Base-by-base conservation (phyloP, 1,139 yeast species). In the Yamadazyma triangularis region DNA sequence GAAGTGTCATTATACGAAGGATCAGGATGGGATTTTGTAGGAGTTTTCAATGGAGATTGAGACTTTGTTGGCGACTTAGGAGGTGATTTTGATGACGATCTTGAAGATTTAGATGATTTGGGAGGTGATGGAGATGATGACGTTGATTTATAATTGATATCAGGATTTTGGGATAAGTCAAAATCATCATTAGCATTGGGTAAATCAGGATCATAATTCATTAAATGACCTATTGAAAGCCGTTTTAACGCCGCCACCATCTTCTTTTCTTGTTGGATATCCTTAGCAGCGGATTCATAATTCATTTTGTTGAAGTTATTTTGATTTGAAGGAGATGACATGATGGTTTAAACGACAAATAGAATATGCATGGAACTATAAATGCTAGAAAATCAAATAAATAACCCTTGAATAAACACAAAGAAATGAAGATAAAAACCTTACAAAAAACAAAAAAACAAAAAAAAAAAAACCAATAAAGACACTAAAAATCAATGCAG, bases 191-290 rank as follows among this genome's bases (percentile, higher is more conserved):
- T 26, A n/a, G n/a, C n/a, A 25, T 50, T 52, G 7, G 79, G 79
- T 25, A 74, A 53, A 45, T 75, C 81, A 3, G 80, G 80, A 42
- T 75, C 80, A 39, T 65, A 71, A 40, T 60, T 65, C 62, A 75
- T 60, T 50, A 67, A 51, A 46, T 72, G 65, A 10, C 80, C 80
- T 11, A 75, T 71, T 6, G 77, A 70, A 15, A 74, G 55, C 34
- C 81, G 58, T 48, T 75, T 75, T 38, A 75, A 58, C 10, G 79
- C 77, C 22, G 77, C 73, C 43, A 75, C 80, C 61, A 72, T 70
- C 51, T 70, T 70, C 53, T 73, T 70, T 46, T 75, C 80, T 45
- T 70, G 75, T 46, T 74, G 77, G 30, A 69, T 60, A 35, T 65
- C 72, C 43, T 63, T 65, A 24, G 70, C 73, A 9, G 75, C 75